Conservation (phyloP, 257 asterid species). For the Striga asiatica region DNA sequence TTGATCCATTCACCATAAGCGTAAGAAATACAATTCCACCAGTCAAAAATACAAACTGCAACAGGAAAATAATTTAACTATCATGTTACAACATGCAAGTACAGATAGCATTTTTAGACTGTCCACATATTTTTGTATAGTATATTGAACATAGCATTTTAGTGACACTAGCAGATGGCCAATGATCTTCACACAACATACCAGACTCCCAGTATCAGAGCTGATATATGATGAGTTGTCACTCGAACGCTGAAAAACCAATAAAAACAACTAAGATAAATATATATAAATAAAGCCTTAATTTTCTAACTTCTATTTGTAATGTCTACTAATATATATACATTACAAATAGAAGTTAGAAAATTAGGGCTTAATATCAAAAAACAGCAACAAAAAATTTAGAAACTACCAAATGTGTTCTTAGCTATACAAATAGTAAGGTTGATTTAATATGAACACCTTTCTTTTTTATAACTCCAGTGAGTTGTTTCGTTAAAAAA, state of each 20-base stretch:
- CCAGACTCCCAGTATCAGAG: conserved; percentile 84
- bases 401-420: neutral
- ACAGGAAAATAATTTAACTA: conserved; percentile 17
- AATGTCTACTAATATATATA: no score
- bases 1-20: conserved; percentile 86
- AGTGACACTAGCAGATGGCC: neutral
- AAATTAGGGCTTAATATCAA: conserved; percentile 2
- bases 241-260: conserved; percentile 69
- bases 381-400: neutral
- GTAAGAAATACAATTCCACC: conserved; percentile 96
- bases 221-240: conserved; percentile 47
- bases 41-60: conserved; percentile 97
- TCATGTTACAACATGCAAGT: conserved; percentile 3
- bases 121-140: neutral
- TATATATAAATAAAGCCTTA: conserved; percentile 3
- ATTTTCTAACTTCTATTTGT: conserved; percentile 12
- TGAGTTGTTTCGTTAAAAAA: no score
- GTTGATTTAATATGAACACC: neutral
- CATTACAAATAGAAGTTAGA: conserved; percentile 10
- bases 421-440: neutral
- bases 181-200: conserved; percentile 27
- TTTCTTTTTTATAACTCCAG: no score
- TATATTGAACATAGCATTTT: conserved; percentile 1
- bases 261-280: conserved; percentile 18
- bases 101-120: neutral